These are phyloP conservation scores for Prunella vulgaris DNA, from an alignment of 257 asterid species.

Conservation along the genomic window DNA sequence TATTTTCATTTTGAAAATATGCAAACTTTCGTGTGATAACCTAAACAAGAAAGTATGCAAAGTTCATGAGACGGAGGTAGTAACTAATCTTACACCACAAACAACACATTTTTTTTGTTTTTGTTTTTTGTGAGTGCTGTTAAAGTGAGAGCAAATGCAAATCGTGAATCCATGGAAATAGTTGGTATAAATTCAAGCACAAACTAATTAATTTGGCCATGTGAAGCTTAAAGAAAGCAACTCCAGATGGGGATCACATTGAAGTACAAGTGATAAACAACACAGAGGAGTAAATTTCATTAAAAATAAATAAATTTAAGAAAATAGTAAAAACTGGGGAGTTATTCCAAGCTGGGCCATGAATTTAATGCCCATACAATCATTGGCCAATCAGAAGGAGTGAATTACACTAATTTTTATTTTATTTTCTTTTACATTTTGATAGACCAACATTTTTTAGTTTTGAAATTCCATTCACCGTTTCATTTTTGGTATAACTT, in stretches of 20 bases:
- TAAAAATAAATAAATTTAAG: background rate
- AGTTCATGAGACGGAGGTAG: too few relatives aligned
- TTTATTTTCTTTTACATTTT: too few relatives aligned
- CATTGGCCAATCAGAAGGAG: conserved; percentile 24
- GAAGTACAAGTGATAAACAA: conserved; percentile 11
- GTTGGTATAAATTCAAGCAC: background rate
- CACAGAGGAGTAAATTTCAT: background rate
- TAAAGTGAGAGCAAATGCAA: background rate
- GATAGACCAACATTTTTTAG: too few relatives aligned
- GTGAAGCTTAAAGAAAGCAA: conserved; percentile 17
- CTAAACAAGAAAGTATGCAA: too few relatives aligned
- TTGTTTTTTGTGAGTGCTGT: too few relatives aligned
- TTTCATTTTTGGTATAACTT: too few relatives aligned
- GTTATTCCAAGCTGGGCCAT: conserved; percentile 20
- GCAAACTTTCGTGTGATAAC: too few relatives aligned
- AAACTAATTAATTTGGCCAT: conserved; percentile 17
- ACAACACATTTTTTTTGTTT: too few relatives aligned
- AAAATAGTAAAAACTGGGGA: background rate
- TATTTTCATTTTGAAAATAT: too few relatives aligned
- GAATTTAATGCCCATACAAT: conserved; percentile 23
- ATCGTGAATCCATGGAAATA: background rate
- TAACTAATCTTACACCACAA: too few relatives aligned
- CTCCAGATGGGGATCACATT: background rate
- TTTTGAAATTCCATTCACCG: too few relatives aligned
- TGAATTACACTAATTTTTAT: too few relatives aligned